Base-by-base conservation (phyloP, 106 monocot genomes). In the Dioscorea dumetorum region DNA sequence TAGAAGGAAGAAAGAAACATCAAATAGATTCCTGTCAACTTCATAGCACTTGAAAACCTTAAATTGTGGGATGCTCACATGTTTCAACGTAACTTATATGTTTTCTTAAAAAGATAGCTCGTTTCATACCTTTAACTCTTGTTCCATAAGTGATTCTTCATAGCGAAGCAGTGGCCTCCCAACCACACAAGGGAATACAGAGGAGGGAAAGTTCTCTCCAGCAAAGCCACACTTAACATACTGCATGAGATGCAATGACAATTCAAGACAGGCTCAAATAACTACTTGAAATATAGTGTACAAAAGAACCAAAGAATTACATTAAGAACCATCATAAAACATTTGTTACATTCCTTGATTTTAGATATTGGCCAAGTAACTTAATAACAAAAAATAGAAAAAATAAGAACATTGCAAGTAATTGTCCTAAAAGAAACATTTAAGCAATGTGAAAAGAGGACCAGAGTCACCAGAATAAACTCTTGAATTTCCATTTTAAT, bases 181-280 rank as follows among this genome's bases (percentile, higher is more conserved):
- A 53, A 99, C 93, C 12, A 99, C 81, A 66, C 90, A 99, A 10
- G 99, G 93, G 62, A 99, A 99, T 2, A 99, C 90, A 12, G 99
- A 99, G 14, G 93, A 79, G 4, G 99, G 99, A 62, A 99, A 93
- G 73, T 99, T 99, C 68, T 99, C 99, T 17, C 87, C 90, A 49
- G 93, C 99, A 78, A 99, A 99, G 24, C 99, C 99, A 68, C 99
- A 99, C 58, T 99, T 93, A 67, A 99, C 99, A 83, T 93, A 99
- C 99, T 99, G 84, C 76, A 83, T 28, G 15, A 60, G 4, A 52
- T 24, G 5, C 22, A 72, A 63, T 31, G 35, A 34, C 12, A 16
- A 11, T 59, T 59, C 10, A 9, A 56, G 16, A 56, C 54, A 56
- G 19, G 54, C 19, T 56, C 12, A 41, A 56, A 1, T 56, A 13